These are phyloP conservation scores for Dalbergia cultrata DNA, from an alignment of 306 rosid species.

Conservation along the genomic window DNA sequence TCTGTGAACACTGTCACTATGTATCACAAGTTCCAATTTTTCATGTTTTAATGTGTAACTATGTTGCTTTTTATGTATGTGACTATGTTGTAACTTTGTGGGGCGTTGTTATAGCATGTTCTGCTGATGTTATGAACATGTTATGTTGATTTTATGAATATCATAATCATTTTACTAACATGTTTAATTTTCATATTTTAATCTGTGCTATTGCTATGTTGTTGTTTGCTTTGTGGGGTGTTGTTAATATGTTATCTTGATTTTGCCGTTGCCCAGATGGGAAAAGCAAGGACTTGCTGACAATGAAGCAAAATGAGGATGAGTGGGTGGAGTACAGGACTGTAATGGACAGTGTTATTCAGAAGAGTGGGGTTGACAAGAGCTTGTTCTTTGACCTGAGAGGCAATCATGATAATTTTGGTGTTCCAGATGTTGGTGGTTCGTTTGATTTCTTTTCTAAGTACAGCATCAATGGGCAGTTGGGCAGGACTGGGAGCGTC, in stretches of 20 bases:
- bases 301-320: constrained; percentile 88
- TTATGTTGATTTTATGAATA: too few species aligned
- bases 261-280: constrained; percentile 64
- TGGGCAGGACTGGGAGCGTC: constrained; percentile 70
- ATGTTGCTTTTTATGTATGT: too few species aligned
- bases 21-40: neutral
- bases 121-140: too few species aligned
- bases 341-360: constrained; percentile 70
- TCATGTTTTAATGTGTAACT: neutral
- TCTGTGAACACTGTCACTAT: neutral
- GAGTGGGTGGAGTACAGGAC: constrained; percentile 86
- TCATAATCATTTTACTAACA: too few species aligned
- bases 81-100: too few species aligned
- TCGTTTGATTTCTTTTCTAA: constrained; percentile 84
- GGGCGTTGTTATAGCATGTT: too few species aligned
- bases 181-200: neutral
- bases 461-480: constrained; percentile 80
- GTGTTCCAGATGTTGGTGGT: constrained; percentile 77
- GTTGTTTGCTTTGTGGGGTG: constrained; percentile 23
- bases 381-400: constrained; percentile 78
- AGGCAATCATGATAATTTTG: constrained; percentile 94
- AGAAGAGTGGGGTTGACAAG: constrained; percentile 74
- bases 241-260: neutral
- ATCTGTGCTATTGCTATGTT: neutral
- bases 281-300: constrained; percentile 86